These are phyloP conservation scores for Jamesozyma hellenica DNA, from an alignment of 805 yeast species.

Conservation along the genomic window DNA sequence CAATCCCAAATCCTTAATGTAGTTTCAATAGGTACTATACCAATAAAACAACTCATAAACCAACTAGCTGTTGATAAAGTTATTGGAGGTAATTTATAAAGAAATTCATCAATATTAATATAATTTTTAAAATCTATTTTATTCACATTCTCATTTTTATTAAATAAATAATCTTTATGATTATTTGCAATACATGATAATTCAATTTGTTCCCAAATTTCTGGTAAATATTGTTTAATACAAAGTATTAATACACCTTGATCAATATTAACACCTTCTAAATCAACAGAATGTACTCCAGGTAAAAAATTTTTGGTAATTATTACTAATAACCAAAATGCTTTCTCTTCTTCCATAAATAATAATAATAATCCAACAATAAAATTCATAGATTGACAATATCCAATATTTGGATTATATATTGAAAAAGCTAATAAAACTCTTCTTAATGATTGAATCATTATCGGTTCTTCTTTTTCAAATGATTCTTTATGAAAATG, in stretches of 20 bases:
- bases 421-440: slow-evolving; percentile 77
- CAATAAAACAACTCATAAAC: slow-evolving; percentile 95
- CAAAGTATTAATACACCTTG: slow-evolving; percentile 90
- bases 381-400: slow-evolving; percentile 91
- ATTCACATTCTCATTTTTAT: not conserved
- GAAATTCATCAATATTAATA: slow-evolving; percentile 33
- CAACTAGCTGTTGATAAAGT: slow-evolving; percentile 91
- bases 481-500: slow-evolving; percentile 49
- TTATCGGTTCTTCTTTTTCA: slow-evolving; percentile 42
- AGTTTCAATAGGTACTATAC: slow-evolving; percentile 79
- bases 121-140: not conserved
- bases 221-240: slow-evolving; percentile 71
- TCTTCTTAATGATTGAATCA: slow-evolving; percentile 63
- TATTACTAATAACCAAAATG: slow-evolving; percentile 94
- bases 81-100: slow-evolving; percentile 75
- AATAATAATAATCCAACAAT: slow-evolving; percentile 77
- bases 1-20: slow-evolving; percentile 91
- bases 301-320: slow-evolving; percentile 78
- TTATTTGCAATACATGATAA: slow-evolving; percentile 10
- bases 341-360: slow-evolving; percentile 79
- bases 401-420: slow-evolving; percentile 82
- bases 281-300: slow-evolving; percentile 76
- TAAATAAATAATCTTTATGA: not conserved
- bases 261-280: slow-evolving; percentile 91
- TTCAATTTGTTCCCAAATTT: slow-evolving; percentile 54